Evolutionary conservation across 331 rosid genomes (phyloP), one percentile per base, ranked within the genome.

Genomic region (Malus hybrid): DNA sequence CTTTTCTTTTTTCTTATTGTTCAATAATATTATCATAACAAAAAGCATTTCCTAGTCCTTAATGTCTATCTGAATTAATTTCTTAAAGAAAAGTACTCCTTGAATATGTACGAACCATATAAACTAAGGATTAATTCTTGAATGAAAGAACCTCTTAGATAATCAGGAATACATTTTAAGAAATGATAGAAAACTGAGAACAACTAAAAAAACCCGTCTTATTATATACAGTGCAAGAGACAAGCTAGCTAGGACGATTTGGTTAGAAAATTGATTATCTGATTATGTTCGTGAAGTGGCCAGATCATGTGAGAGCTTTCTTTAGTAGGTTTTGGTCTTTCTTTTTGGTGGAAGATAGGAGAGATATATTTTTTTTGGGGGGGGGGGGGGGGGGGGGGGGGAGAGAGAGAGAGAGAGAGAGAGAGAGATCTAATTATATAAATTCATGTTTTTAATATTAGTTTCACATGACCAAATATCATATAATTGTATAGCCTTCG

Each of bases 401-500:
- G 6, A 9, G 6, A 9, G 18, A 13, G 32, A 27, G 6, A 28
- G 39, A 48, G 13, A 16, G 8, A 18, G 9, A 70, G 19, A 20
- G 34, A 33, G 16, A 7, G 7, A 63, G 0, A 33, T 61, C 36
- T 1, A 20, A 33, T 33, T 71, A 36, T 20, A 34, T 67, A 61
- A 61, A 61, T 28, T 24, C 8, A 61, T 3, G 36, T 28, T 61
- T 61, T 12, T 27, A 28, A 61, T 50, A 48, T 48, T 48, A 2
- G 18, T 67, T 67, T 69, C 73, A 59, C 52, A 60, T 3, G 31
- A 24, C 67, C 76, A 50, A 73, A 52, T 55, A 73, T 60, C 68
- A 60, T 60, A 27, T 20, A 34, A 29, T 8, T 20, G 61, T 33
- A 31, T 22, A 57, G 39, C 13, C 24, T 34, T 57, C 55, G 11